phyloP scores from a whole-genome alignment of 305 asterid species.

The Ilex paraguariensis region DNA sequence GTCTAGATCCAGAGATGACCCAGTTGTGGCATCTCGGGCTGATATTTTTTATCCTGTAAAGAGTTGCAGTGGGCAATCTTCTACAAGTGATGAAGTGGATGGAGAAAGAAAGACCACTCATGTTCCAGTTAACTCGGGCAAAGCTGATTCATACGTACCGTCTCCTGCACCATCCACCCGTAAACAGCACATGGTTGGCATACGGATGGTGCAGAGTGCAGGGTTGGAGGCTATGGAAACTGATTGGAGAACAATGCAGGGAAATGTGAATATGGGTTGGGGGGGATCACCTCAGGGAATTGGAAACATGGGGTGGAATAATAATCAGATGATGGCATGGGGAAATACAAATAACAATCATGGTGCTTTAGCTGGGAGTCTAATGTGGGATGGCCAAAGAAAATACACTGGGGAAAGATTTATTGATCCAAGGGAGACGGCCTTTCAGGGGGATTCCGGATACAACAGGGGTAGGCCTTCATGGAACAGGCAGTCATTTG shows the following conservation, averaged over 20 bases:
- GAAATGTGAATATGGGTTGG: slow-evolving; percentile 52
- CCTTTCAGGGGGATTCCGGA: slow-evolving; percentile 51
- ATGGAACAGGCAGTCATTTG: slow-evolving; percentile 63
- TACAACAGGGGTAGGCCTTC: slow-evolving; percentile 54
- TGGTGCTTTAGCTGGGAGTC: slow-evolving; percentile 40
- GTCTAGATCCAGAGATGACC: slow-evolving; percentile 35
- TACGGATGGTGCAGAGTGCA: slow-evolving; percentile 18
- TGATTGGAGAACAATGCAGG: slow-evolving; percentile 62
- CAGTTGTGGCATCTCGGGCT: slow-evolving; percentile 26
- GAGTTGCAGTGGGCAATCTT: slow-evolving; percentile 50
- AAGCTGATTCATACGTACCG: slow-evolving; percentile 44
- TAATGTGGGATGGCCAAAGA: slow-evolving; percentile 66
- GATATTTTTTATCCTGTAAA: slow-evolving; percentile 38
- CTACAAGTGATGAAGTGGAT: slow-evolving; percentile 43
- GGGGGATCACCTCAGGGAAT: slow-evolving; percentile 58
- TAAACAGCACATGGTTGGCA: slow-evolving; percentile 34
- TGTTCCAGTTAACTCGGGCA: slow-evolving; percentile 34
- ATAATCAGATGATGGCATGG: slow-evolving; percentile 45
- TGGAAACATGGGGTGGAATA: slow-evolving; percentile 46
- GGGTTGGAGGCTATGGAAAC: slow-evolving; percentile 41
- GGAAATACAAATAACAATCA: slow-evolving; percentile 41
- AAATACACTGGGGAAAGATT: slow-evolving; percentile 63
- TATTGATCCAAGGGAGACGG: slow-evolving; percentile 63
- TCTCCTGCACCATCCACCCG: slow-evolving; percentile 29
- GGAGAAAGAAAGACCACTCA: slow-evolving; percentile 43